These are phyloP conservation scores for Moricandia arvensis DNA, from an alignment of 345 rosid species.

Conservation along the genomic window DNA sequence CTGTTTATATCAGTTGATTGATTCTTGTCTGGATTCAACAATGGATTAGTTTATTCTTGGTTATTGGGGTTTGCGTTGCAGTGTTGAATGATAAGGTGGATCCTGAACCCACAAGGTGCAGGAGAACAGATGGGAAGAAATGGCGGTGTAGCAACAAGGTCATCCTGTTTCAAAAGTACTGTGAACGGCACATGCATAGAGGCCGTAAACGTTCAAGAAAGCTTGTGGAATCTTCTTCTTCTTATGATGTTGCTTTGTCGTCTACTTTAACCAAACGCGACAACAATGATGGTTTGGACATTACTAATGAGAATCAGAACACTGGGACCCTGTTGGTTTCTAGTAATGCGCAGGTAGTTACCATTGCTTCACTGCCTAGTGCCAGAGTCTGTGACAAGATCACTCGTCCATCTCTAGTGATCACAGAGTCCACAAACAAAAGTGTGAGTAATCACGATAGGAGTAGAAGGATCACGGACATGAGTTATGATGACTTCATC, in stretches of 20 bases:
- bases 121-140: conserved; percentile 87
- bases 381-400: not conserved
- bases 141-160: conserved; percentile 64
- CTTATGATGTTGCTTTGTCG: conserved; percentile 27
- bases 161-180: conserved; percentile 57
- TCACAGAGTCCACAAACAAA: conserved; percentile 17
- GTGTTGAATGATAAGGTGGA: conserved; percentile 44
- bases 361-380: conserved; percentile 34
- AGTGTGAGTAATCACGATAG: not conserved
- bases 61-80: conserved; percentile 39
- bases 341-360: conserved; percentile 19
- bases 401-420: conserved; percentile 6
- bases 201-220: conserved; percentile 87
- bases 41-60: not conserved
- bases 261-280: conserved; percentile 19
- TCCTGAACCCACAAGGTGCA: conserved; percentile 58
- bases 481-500: conserved; percentile 22
- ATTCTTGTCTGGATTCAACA: conserved; percentile 1
- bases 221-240: conserved; percentile 62
- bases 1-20: not conserved
- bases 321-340: conserved; percentile 21
- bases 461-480: conserved; percentile 5
- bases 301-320: conserved; percentile 6
- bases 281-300: conserved; percentile 24
- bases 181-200: conserved; percentile 68